phyloP scores from a whole-genome alignment of 2,329 filamentous ascomycete species.

The Iodosphaeria phyllophila region DNA sequence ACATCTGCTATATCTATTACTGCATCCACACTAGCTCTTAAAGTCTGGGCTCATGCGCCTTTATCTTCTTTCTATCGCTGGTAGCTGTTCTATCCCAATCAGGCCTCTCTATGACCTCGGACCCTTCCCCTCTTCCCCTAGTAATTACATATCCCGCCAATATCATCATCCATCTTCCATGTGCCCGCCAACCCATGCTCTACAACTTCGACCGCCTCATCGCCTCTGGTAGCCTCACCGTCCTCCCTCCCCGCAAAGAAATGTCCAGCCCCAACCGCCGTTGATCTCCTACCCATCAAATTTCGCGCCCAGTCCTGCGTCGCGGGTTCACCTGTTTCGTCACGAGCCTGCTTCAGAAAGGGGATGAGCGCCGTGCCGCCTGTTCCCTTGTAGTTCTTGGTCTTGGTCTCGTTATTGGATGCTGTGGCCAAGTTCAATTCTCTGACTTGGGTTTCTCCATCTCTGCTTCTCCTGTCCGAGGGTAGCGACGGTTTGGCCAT shows the following conservation, averaged over 20 bases:
- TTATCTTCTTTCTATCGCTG: no score
- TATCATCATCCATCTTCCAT: slow-evolving; percentile 75
- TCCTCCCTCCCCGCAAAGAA: slow-evolving; percentile 38
- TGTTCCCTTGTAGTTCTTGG: slow-evolving; percentile 59
- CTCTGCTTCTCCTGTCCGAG: background rate
- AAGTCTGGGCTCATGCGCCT: no score
- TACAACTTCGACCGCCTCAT: slow-evolving; percentile 11
- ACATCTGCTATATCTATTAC: no score
- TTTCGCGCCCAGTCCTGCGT: slow-evolving; percentile 45
- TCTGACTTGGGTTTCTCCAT: no score
- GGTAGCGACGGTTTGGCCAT: slow-evolving; percentile 20
- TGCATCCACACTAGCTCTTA: no score
- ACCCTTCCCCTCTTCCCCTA: no score
- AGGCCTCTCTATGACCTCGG: no score
- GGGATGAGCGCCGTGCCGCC: slow-evolving; percentile 88
- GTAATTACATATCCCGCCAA: slow-evolving; percentile 43
- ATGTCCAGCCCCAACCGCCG: slow-evolving; percentile 30
- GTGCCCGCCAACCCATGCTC: slow-evolving; percentile 53
- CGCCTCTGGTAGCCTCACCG: slow-evolving; percentile 13
- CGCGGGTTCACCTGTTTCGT: slow-evolving; percentile 87
- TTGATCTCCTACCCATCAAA: slow-evolving; percentile 35
- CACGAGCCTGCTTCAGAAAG: slow-evolving; percentile 88
- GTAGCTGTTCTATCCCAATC: no score
- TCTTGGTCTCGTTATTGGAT: slow-evolving; percentile 24
- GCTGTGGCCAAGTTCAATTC: slow-evolving; percentile 41